These are phyloP conservation scores for Botrytis porri DNA, from an alignment of 2,329 filamentous ascomycete genomes.

Conservation along the genomic window DNA sequence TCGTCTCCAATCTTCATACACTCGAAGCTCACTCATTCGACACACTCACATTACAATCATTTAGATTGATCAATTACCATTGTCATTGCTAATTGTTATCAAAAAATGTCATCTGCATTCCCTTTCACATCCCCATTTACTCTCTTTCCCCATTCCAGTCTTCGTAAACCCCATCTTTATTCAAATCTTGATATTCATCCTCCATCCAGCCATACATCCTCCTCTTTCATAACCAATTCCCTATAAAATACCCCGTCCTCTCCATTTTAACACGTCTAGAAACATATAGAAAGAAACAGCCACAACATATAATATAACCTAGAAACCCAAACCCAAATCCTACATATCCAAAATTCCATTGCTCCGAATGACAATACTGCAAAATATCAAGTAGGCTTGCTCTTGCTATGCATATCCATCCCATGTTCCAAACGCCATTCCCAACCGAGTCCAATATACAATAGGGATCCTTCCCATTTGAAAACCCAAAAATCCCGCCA, in stretches of 20 bases:
- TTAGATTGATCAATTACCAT: neutral
- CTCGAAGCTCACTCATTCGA: neutral
- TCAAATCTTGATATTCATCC: neutral
- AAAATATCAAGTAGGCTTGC: neutral
- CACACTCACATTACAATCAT: neutral
- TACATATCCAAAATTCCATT: neutral
- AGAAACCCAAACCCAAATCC: too few relatives aligned
- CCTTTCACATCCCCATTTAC: neutral
- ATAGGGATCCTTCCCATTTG: neutral
- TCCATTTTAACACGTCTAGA: neutral
- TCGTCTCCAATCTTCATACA: neutral
- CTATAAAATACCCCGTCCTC: neutral
- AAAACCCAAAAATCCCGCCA: neutral
- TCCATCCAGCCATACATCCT: neutral
- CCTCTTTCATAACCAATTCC: neutral
- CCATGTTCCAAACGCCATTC: constrained; percentile 1
- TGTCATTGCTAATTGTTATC: neutral
- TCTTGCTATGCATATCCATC: constrained; percentile 15
- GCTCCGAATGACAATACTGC: neutral
- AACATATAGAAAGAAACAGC: neutral
- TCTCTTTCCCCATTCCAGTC: neutral
- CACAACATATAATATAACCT: neutral
- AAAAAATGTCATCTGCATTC: neutral
- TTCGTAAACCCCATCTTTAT: neutral
- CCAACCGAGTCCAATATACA: neutral